phyloP scores from a whole-genome alignment of 2,329 filamentous ascomycete genomes.

The Sporothrix brunneoviolacea region DNA sequence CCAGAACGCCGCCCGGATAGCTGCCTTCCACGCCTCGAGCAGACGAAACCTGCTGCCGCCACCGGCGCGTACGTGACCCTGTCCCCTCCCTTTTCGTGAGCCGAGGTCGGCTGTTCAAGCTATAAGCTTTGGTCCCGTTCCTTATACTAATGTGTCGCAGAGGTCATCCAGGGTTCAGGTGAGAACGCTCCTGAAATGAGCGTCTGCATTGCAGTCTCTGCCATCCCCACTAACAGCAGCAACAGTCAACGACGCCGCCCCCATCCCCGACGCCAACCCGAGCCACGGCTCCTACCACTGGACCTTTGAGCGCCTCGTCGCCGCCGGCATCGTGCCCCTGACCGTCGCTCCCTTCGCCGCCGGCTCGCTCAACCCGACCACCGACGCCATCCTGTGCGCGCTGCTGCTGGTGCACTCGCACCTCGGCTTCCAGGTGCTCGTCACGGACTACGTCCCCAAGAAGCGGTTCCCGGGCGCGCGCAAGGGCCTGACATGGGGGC shows the following conservation, averaged over 20 bases:
- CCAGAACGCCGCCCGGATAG: constrained; percentile 47
- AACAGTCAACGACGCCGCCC: constrained; percentile 77
- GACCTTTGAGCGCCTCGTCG: constrained; percentile 86
- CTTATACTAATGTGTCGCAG: constrained; percentile 34
- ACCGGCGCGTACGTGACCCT: constrained; percentile 64
- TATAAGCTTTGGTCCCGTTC: not conserved
- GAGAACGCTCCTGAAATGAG: constrained; percentile 30
- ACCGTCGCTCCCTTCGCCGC: constrained; percentile 87
- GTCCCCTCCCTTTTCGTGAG: too few relatives aligned
- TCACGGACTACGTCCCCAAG: constrained; percentile 85
- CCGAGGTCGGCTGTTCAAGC: too few relatives aligned
- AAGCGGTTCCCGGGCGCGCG: constrained; percentile 61
- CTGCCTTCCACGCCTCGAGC: constrained; percentile 81
- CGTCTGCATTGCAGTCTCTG: too few relatives aligned
- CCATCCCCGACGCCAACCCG: constrained; percentile 64
- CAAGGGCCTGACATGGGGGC: constrained; percentile 65
- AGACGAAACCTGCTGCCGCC: constrained; percentile 72
- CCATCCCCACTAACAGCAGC: too few relatives aligned
- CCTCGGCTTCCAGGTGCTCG: constrained; percentile 84
- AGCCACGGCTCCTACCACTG: constrained; percentile 96
- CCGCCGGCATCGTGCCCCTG: constrained; percentile 75
- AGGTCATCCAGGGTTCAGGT: constrained; percentile 70
- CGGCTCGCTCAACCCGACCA: constrained; percentile 80
- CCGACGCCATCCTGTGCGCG: constrained; percentile 79
- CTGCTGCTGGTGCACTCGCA: constrained; percentile 86